A percentile compares a stretch with the other conserved stretches of the same genome.
Evolutionary conservation across 352 stramenopile genomes (phyloP).

Genomic region (Plasmopara viticola): DNA sequence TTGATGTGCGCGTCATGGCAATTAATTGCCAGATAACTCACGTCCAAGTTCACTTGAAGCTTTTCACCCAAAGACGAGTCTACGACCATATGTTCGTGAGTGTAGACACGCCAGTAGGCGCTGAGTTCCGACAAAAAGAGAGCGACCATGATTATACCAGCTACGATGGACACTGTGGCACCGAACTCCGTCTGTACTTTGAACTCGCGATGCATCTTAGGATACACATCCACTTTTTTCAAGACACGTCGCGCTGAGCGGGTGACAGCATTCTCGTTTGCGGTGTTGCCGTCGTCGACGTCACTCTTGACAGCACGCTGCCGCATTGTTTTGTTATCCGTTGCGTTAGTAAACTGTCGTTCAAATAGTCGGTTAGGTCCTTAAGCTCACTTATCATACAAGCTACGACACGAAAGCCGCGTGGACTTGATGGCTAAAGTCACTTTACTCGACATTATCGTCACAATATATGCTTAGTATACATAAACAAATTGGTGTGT

Average conservation of each 20-base stretch:
- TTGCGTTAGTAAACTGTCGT: no score
- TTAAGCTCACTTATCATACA: no score
- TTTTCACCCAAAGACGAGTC: constrained; percentile 93
- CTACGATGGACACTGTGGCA: constrained; percentile 37
- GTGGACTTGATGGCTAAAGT: constrained; percentile 9
- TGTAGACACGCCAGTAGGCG: constrained; percentile 73
- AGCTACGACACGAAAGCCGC: constrained; percentile 11
- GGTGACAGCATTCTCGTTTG: constrained; percentile 34
- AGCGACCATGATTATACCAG: constrained; percentile 13
- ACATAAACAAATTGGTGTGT: not conserved
- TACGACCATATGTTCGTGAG: constrained; percentile 93
- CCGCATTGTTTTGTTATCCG: constrained; percentile 30
- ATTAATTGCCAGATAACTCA: constrained; percentile 95
- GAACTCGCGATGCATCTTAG: constrained; percentile 94
- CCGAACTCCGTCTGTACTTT: constrained; percentile 92
- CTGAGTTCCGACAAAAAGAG: constrained; percentile 72
- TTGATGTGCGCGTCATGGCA: constrained; percentile 98
- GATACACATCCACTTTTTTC: constrained; percentile 89
- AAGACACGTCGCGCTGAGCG: constrained; percentile 53
- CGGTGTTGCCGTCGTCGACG: constrained; percentile 38
- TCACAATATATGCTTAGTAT: not conserved
- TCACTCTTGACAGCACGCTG: constrained; percentile 56
- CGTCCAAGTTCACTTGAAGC: constrained; percentile 96
- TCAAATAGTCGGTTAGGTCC: no score
- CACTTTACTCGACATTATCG: not conserved